Evolutionary conservation across 2,329 filamentous ascomycete species (phyloP), one percentile per base, ranked within the genome.

Genomic region (Pseudogymnoascus sp.): DNA sequence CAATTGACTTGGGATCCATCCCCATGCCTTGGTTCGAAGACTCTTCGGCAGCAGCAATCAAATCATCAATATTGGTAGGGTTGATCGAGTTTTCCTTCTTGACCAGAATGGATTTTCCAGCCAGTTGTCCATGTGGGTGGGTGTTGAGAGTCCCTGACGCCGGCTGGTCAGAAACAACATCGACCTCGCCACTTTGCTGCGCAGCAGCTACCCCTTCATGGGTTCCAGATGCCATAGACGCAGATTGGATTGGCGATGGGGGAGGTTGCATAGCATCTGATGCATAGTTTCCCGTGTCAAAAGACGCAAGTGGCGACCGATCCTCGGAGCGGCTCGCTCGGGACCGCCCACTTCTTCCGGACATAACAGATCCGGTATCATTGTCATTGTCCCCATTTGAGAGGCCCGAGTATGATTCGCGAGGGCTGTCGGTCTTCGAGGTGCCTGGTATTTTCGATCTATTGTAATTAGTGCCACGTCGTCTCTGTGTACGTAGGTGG

Each of bases 1-100:
- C 95, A 69, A 95, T 90, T 37, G 93, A 86, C 75, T 96, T 96
- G 72, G 97, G 85, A 21, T 96, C 91, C 82, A 97, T 96, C 66
- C 90, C 89, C 76, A 96, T 89, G 12, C 80, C 78, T 11, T 82
- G 80, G 62, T 78, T 80, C 6, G 77, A 73, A 63, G 75, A 75
- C 2, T 77, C 75, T 23, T 81, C 79, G 7, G 73, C 70, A 11
- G 74, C 70, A 3, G 79, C 75, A 0, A 77, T 73, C 59, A 60
- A 31, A 25, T n/a, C 34, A 5, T 60, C 36, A 11, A 60, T 36
- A 82, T 70, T n/a, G 75, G 66, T 2, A 66, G 67, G 36, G 68
- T 87, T 90, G 65, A 88, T 82, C 18, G 84, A 80, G 69, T 88
- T 87, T 61, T 68, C 88, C 88, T 79, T 70, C 62, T 71, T 90